Base-by-base conservation (phyloP, 352 stramenopile genomes). In the Aphanomyces euteiches region DNA sequence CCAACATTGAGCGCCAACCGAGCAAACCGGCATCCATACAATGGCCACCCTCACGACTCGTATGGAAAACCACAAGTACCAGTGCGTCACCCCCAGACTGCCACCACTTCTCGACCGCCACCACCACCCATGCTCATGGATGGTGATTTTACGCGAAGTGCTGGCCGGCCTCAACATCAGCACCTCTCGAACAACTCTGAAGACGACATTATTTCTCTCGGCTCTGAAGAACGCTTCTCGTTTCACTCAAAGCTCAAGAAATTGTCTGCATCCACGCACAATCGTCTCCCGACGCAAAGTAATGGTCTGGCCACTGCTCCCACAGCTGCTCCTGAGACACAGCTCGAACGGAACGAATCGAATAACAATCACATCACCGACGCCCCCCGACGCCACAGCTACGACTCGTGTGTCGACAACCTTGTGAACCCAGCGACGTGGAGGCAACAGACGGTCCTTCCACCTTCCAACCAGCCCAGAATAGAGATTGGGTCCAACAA, bases 161-260 rank as follows among this genome's bases (percentile, higher is more conserved):
- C 43, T n/a, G 17, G 17, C 50, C 50, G 21, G 17, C 50, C 15
- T 21, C 8, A 7, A 13, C 50, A 36, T 36, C 15, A 58, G 50
- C 21, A 58, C 50, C 50, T 58, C 15, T 53, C 45, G 45, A n/a
- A n/a, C 45, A 2, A 53, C 45, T 1, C 2, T 4, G 50, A 60
- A 5, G 63, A 47, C 34, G 63, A 69, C 50, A 40, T 47, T 15
- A 69, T 69, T 17, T 69, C 63, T n/a, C 63, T 69, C 50, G 63
- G 37, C 13, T 58, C 37, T 12, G 63, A 69, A 21, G 63, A 69
- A 28, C 63, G 63, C 6, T 69, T 69, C 37, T 57, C 39, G 34
- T 63, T 54, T 53, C 57, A 69, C 34, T 43, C 17, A 5, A 36
- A 37, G 63, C 28, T 28, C 28, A 28, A 39, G 19, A 50, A 34